Conservation (phyloP, 2,329 filamentous ascomycete genomes). For the Trichophyton mentagrophytes region DNA sequence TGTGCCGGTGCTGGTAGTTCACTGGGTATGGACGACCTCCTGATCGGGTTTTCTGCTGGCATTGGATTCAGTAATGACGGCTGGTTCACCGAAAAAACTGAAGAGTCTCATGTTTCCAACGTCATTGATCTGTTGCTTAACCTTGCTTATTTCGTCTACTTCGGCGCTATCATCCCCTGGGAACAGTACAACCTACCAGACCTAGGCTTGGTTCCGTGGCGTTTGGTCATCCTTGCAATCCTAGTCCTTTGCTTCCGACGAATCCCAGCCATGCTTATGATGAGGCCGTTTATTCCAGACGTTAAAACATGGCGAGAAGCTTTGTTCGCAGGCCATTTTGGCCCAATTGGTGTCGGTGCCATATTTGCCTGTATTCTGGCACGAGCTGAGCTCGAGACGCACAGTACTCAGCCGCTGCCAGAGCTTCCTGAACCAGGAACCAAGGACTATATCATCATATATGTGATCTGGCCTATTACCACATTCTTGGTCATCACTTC, state of each 20-base stretch:
- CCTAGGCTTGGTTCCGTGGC: constrained; percentile 72
- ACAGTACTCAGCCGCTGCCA: constrained; percentile 59
- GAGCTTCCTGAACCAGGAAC: constrained; percentile 41
- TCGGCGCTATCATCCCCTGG: constrained; percentile 96
- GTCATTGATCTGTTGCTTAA: constrained; percentile 96
- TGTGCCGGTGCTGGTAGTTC: constrained; percentile 88
- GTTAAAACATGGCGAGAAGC: constrained; percentile 98
- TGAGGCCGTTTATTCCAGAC: constrained; percentile 90
- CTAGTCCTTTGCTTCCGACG: constrained; percentile 91
- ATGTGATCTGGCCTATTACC: constrained; percentile 88
- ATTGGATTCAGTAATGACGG: constrained; percentile 99
- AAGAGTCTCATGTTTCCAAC: constrained; percentile 97
- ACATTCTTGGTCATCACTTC: constrained; percentile 90
- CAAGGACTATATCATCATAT: constrained; percentile 58
- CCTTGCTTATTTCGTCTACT: constrained; percentile 94
- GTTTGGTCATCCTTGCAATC: constrained; percentile 82
- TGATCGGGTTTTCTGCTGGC: constrained; percentile 87
- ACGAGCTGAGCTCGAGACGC: constrained; percentile 74
- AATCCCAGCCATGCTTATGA: constrained; percentile 80
- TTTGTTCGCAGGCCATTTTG: constrained; percentile 92
- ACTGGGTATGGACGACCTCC: constrained; percentile 79
- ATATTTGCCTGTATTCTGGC: constrained; percentile 92
- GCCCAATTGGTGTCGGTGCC: constrained; percentile 90
- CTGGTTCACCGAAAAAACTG: constrained; percentile 96
- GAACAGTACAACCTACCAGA: constrained; percentile 66